phyloP scores from a whole-genome alignment of 2,329 filamentous ascomycete species.

The Apiospora koreana region DNA sequence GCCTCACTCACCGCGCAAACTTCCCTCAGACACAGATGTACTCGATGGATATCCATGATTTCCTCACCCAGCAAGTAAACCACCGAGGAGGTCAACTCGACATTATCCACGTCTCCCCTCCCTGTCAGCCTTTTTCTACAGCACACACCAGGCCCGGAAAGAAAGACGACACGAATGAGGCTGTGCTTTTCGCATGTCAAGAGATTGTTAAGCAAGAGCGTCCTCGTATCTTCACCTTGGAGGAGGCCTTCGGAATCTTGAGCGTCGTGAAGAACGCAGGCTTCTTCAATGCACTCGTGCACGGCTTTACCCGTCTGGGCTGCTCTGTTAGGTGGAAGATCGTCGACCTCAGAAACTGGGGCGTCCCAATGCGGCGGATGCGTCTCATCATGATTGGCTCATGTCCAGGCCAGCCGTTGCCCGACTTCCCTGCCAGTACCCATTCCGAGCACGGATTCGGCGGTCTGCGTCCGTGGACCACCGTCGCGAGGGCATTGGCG shows the following conservation, averaged over 20 bases:
- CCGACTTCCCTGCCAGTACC: constrained; percentile 63
- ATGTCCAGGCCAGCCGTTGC: constrained; percentile 70
- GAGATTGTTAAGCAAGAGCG: constrained; percentile 57
- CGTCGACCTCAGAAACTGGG: constrained; percentile 52
- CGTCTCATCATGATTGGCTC: constrained; percentile 59
- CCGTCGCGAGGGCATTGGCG: constrained; percentile 44
- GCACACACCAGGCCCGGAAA: constrained; percentile 63
- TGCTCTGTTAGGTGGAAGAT: constrained; percentile 74
- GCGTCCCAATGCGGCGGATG: constrained; percentile 48
- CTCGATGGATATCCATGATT: constrained; percentile 47
- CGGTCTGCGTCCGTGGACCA: constrained; percentile 37
- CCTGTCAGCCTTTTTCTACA: constrained; percentile 75
- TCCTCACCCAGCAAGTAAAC: constrained; percentile 38
- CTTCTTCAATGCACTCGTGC: constrained; percentile 62
- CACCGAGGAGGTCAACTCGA: constrained; percentile 52
- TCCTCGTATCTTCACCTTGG: constrained; percentile 73
- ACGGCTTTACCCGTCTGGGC: constrained; percentile 62
- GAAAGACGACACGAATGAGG: constrained; percentile 68
- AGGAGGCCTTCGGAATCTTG: constrained; percentile 74
- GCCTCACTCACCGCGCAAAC: constrained; percentile 58
- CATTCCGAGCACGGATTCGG: constrained; percentile 44
- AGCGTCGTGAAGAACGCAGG: constrained; percentile 34
- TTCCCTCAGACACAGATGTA: constrained; percentile 55
- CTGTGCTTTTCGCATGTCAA: constrained; percentile 54
- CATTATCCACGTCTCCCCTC: constrained; percentile 73